These are phyloP conservation scores for Trebouxia sp. DNA, from an alignment of 139 green algal genomes.

Conservation along the genomic window DNA sequence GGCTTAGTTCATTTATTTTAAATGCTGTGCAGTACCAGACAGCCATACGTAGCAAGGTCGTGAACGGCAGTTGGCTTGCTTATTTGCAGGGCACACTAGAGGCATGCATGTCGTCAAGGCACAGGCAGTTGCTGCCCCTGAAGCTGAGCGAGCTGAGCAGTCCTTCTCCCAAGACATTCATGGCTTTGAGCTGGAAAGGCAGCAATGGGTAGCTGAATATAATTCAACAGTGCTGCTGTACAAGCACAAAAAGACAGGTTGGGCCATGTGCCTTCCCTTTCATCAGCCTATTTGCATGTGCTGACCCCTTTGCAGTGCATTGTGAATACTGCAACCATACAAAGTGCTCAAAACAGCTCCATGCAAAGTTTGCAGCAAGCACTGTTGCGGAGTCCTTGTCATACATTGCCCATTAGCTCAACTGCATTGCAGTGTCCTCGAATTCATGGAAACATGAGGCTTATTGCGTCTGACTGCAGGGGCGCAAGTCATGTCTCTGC, in stretches of 20 bases:
- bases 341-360: too few species aligned
- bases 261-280: not conserved
- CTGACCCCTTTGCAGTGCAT: too few species aligned
- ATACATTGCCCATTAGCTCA: too few species aligned
- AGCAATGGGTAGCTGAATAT: conserved; percentile 90
- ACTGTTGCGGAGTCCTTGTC: too few species aligned
- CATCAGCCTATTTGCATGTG: not conserved
- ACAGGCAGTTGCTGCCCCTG: conserved; percentile 12
- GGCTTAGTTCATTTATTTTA: too few species aligned
- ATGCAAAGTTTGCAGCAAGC: too few species aligned
- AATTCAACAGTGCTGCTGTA: conserved; percentile 80
- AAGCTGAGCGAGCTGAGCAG: not conserved
- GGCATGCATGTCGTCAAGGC: not conserved
- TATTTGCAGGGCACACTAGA: not conserved
- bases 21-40: too few species aligned
- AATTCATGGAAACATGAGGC: too few species aligned
- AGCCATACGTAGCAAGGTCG: too few species aligned
- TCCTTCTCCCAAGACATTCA: conserved; percentile 57
- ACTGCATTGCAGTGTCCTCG: too few species aligned
- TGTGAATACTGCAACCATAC: too few species aligned
- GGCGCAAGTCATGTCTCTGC: conserved; percentile 92
- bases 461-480: too few species aligned
- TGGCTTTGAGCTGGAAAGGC: conserved; percentile 77
- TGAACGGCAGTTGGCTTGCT: not conserved
- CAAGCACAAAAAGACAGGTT: conserved; percentile 80